A percentile compares a stretch with the other conserved stretches of the same genome.
These are phyloP conservation scores for Hyphopichia burtonii DNA, from an alignment of 1,139 yeast species.

Conservation along the genomic window DNA sequence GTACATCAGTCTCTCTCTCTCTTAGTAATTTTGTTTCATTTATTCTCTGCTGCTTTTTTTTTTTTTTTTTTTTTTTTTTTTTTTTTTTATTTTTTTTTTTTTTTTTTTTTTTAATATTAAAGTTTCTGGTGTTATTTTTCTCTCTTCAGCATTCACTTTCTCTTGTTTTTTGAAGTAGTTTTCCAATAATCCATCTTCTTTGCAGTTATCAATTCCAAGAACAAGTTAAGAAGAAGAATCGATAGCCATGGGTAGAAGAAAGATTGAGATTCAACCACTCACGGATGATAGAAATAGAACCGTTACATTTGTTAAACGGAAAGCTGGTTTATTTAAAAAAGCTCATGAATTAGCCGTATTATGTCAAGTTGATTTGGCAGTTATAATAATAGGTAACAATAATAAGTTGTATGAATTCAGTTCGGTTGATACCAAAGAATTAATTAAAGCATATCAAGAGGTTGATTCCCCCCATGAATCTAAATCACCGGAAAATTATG, in stretches of 20 bases:
- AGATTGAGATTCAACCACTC: constrained; percentile 89
- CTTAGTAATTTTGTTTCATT: no score
- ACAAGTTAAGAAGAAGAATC: no score
- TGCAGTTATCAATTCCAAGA: no score
- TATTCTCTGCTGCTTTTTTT: no score
- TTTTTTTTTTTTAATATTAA: no score
- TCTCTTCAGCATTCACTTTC: no score
- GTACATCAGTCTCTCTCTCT: no score
- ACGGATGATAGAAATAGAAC: constrained; percentile 86
- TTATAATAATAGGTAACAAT: constrained; percentile 83
- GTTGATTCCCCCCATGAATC: constrained; percentile 47
- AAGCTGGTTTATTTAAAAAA: constrained; percentile 92
- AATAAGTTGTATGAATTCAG: constrained; percentile 80
- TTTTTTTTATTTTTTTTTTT: no score
- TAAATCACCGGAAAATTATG: constrained; percentile 62
- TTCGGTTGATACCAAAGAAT: constrained; percentile 63
- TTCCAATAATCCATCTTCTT: no score
- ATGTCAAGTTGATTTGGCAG: constrained; percentile 92
- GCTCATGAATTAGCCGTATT: constrained; percentile 92
- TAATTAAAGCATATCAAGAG: constrained; percentile 54
- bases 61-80: no score
- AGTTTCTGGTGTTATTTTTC: no score
- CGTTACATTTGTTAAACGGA: constrained; percentile 89
- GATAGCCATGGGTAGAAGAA: constrained; percentile 98
- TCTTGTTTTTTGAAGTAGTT: no score